Evolutionary conservation across 768 basidiomycete species (phyloP).

Genomic region (Rhodocollybia butyracea): DNA sequence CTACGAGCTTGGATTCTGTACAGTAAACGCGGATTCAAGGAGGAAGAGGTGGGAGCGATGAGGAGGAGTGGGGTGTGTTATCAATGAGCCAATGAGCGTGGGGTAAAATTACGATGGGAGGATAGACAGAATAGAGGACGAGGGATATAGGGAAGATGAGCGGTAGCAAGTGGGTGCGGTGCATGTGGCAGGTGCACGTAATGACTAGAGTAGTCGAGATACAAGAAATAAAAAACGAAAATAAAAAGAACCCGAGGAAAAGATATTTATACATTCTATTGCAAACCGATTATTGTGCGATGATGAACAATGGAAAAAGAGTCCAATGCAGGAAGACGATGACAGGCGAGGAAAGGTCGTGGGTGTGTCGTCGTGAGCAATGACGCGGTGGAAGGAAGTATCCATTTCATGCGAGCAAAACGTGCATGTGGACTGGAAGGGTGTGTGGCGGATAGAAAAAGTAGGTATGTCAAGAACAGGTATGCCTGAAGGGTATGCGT

Average conservation of each 20-base stretch:
- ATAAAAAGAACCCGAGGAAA: neutral
- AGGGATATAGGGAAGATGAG: neutral
- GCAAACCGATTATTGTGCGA: neutral
- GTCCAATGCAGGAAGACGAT: slow-evolving; percentile 3
- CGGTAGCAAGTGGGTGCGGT: neutral
- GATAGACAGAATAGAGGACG: neutral
- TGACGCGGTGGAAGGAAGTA: neutral
- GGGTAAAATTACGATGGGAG: neutral
- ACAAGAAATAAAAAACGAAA: neutral
- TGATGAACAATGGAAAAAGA: slow-evolving; percentile 1
- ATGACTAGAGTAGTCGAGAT: neutral
- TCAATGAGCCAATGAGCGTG: neutral
- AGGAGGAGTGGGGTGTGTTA: neutral
- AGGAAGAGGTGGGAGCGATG: no score
- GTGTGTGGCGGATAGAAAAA: neutral
- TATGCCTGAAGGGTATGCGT: slow-evolving; percentile 6
- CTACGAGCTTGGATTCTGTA: neutral
- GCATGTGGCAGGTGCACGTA: neutral
- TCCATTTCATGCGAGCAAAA: slow-evolving; percentile 4
- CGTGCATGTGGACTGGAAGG: neutral
- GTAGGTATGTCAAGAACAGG: no score
- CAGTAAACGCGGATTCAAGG: neutral
- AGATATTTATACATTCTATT: slow-evolving; percentile 6
- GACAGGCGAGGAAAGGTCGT: neutral
- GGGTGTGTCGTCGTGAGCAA: slow-evolving; percentile 4